Evolutionary conservation across 192 early-diverging fungal species (phyloP), one percentile per base, ranked within the genome.

Genomic region (Backusella morwellensis): DNA sequence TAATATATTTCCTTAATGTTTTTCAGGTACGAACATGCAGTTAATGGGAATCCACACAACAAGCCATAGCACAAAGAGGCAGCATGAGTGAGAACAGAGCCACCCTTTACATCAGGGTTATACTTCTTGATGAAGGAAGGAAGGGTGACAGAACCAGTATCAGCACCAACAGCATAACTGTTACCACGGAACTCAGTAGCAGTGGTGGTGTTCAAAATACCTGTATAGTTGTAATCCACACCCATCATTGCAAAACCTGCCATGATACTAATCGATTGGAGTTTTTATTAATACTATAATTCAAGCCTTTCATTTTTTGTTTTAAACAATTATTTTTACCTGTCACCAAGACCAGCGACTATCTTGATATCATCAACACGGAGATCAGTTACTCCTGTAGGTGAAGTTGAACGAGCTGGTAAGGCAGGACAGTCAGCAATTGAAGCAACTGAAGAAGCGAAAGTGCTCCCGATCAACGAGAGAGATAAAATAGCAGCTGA

Each of bases 161-260:
- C 89, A 41, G 85, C 85, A 74, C 89, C 89, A 69, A 82, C 83
- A 4, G 81, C 81, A 75, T 84, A 90, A 32, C 81, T 78, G 23
- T 85, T 73, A 41, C 89, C 89, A 44, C 89, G 85, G 73, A 86
- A 70, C 23, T 78, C 77, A 32, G 42, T 47, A 35, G 56, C 19
- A 17, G 66, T 69, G 19, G 68, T 29, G 7, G 74, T n/a, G 32
- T 54, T 78, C 4, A 78, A 26, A 19, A 66, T 6, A 19, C 29
- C n/a, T 23, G 56, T 63, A 26, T 29, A 63, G 41, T 81, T 19
- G 5, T 63, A 77, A 17, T 73, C 63, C 29, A 78, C 67, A 9
- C 86, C 90, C 26, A 85, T 81, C 1, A 84, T 83, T n/a, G 69
- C 83, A 79, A 89, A 90, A 36, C 76, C 90, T 34, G 90, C 88